Evolutionary conservation across 2,329 filamentous ascomycete genomes (phyloP).

Genomic region (Pestalotiopsis sp.): DNA sequence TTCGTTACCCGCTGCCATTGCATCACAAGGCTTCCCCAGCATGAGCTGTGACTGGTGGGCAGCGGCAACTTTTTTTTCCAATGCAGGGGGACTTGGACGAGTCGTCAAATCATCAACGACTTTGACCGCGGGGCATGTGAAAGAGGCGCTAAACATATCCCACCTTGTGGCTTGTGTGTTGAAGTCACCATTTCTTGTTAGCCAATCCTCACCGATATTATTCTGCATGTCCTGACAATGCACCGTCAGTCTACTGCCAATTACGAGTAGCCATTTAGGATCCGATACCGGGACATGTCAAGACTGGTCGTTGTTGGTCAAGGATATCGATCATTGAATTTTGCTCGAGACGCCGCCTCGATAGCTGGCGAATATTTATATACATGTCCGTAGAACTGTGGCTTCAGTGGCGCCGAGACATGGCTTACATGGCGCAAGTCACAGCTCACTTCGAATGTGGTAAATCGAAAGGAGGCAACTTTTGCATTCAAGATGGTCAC

Average conservation of each 20-base stretch:
- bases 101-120: not conserved
- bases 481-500: too few relatives aligned
- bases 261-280: too few relatives aligned
- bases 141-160: not conserved
- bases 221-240: not conserved
- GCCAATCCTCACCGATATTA: not conserved
- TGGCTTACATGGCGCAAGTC: too few relatives aligned
- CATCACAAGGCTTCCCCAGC: not conserved
- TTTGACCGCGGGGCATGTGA: not conserved
- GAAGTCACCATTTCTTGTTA: not conserved
- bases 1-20: not conserved
- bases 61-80: not conserved
- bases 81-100: not conserved
- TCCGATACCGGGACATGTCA: too few relatives aligned
- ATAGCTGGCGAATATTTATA: too few relatives aligned
- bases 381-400: too few relatives aligned
- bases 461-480: too few relatives aligned
- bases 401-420: too few relatives aligned
- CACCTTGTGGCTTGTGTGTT: not conserved
- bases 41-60: not conserved
- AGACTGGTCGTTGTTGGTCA: too few relatives aligned
- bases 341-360: too few relatives aligned
- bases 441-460: too few relatives aligned
- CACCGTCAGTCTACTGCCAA: not conserved
- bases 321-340: too few relatives aligned